Conservation (phyloP, 2,329 filamentous ascomycete species). For the Diplodia seriata region DNA sequence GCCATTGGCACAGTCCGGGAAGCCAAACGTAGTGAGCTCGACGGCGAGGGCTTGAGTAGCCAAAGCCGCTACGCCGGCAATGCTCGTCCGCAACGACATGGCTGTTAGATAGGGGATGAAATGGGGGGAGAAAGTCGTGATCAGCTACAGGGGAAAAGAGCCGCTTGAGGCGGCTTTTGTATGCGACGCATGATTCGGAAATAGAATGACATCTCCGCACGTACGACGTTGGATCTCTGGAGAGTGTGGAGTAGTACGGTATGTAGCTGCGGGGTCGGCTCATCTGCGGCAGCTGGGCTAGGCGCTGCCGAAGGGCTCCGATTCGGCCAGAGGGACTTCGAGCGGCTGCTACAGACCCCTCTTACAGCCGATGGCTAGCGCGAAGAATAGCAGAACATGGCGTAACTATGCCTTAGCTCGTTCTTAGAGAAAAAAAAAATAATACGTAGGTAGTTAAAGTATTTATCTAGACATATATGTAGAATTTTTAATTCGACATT, state of each 20-base stretch:
- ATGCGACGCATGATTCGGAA: background rate
- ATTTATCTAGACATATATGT: too few relatives aligned
- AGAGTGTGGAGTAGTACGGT: slow-evolving; percentile 7
- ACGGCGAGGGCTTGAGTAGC: slow-evolving; percentile 16
- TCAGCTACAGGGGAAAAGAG: slow-evolving; percentile 44
- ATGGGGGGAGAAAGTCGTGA: slow-evolving; percentile 39
- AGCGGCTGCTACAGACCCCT: background rate
- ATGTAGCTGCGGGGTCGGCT: slow-evolving; percentile 24
- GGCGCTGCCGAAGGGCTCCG: slow-evolving; percentile 3
- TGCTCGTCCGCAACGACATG: slow-evolving; percentile 24
- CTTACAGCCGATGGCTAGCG: too few relatives aligned
- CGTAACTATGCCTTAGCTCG: too few relatives aligned
- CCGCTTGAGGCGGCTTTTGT: slow-evolving; percentile 15
- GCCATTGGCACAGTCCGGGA: slow-evolving; percentile 61
- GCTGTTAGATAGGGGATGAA: slow-evolving; percentile 44
- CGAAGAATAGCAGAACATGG: too few relatives aligned
- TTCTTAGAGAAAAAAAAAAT: too few relatives aligned
- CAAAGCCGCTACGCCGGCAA: slow-evolving; percentile 14
- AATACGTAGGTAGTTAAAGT: too few relatives aligned
- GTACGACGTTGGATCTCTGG: background rate
- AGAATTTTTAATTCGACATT: too few relatives aligned
- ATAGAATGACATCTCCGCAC: slow-evolving; percentile 3
- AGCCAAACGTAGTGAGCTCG: slow-evolving; percentile 37
- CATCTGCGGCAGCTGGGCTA: slow-evolving; percentile 4
- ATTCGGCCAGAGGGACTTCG: background rate